Conservation (phyloP, 2,329 filamentous ascomycete genomes). For the Biscogniauxia marginata region DNA sequence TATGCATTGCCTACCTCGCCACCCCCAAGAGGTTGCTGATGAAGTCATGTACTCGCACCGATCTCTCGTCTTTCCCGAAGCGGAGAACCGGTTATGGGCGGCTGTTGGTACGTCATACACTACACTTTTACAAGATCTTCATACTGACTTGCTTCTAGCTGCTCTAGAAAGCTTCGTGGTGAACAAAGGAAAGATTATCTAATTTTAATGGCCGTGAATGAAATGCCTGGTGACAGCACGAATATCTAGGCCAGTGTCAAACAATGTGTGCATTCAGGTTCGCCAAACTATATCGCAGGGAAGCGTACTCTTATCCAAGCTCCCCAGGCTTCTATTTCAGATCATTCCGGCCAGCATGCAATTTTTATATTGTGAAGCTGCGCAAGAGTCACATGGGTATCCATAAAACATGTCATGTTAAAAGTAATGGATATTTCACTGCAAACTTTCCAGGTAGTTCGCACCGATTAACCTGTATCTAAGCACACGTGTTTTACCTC, state of each 20-base stretch:
- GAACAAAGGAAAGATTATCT: conserved; percentile 77
- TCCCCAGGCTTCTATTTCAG: no score
- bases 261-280: neutral
- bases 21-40: conserved; percentile 89
- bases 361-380: neutral
- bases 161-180: conserved; percentile 86
- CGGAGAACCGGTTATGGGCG: conserved; percentile 91
- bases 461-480: conserved; percentile 19
- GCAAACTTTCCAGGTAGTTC: conserved; percentile 15
- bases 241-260: no score
- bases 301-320: no score
- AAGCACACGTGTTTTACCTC: conserved; percentile 14
- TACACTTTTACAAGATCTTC: neutral
- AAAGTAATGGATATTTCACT: neutral
- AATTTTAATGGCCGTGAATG: neutral
- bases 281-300: no score
- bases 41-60: conserved; percentile 88
- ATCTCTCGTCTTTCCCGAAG: conserved; percentile 89
- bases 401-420: neutral
- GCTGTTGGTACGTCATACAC: conserved; percentile 63
- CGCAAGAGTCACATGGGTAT: neutral
- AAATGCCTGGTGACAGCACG: no score
- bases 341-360: no score
- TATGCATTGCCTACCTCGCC: conserved; percentile 95
- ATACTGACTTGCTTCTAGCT: conserved; percentile 43